Evolutionary conservation across 2,329 filamentous ascomycete species (phyloP), one percentile per base, ranked within the genome.

Genomic region (Clarireedia paspali): DNA sequence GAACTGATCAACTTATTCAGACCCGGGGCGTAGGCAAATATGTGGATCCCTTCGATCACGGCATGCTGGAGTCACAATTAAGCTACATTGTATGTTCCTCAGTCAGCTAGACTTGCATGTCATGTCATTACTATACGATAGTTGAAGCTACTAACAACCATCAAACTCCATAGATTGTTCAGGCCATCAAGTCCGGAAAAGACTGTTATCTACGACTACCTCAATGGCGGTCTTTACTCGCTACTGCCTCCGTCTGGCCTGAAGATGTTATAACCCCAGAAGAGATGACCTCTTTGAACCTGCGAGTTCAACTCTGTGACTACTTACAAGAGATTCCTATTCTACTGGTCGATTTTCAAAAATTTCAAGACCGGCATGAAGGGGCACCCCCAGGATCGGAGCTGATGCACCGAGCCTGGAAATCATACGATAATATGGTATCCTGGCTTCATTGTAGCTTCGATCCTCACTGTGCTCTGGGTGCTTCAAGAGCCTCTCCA

Each of bases 21-120:
- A 34, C 56, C 7, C 57, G 59, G 17, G 59, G 59, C 9, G 46
- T 51, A 2, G 5, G 52, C 12, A 44, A 57, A 27, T 60, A 62
- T 50, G 53, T 23, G 14, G 50, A 46, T 17, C 20, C 40, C 12
- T 62, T 62, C 26, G 61, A 62, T 27, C 50, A 49, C 3, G 56
- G 47, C 6, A 60, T 62, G 56, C 56, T 62, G 3, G 55, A 61
- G 39, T 61, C 56, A 2, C 61, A 62, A 38, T 47, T 61, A 3
- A 47, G 49, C 17, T 58, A 55, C 20, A 51, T 61, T 17, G 61
- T 61, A 56, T 30, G 58, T 26, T 7, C 0, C 0, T 3, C 9
- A 4, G 12, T 14, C 9, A 9, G 24, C 23, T 12, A 17, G 3
- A 4, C 20, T 17, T 27, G 17, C 39, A n/a, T 38, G 10, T 34